phyloP scores from a whole-genome alignment of 495 filamentous ascomycete species.

The Paragyromitra xinjiangensis region DNA sequence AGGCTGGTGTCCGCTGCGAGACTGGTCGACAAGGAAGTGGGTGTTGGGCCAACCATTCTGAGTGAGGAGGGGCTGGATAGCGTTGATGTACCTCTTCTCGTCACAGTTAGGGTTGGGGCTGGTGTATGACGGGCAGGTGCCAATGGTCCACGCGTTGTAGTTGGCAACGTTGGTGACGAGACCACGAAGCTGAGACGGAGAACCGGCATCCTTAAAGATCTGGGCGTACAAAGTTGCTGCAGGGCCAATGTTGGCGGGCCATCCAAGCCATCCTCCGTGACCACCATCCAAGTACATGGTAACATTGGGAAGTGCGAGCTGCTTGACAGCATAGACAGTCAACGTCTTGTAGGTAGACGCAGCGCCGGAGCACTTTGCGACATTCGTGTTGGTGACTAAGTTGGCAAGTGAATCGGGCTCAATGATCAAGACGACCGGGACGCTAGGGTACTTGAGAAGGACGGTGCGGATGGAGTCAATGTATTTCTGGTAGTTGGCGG shows the following conservation, averaged over 20 bases:
- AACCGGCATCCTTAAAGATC: slow-evolving; percentile 72
- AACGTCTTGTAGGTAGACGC: slow-evolving; percentile 72
- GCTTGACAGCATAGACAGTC: slow-evolving; percentile 74
- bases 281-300: slow-evolving; percentile 85
- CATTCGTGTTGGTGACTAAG: slow-evolving; percentile 76
- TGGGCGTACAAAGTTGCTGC: slow-evolving; percentile 73
- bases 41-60: slow-evolving; percentile 67
- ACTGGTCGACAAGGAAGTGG: slow-evolving; percentile 76
- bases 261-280: slow-evolving; percentile 80
- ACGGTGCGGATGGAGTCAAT: slow-evolving; percentile 66
- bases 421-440: slow-evolving; percentile 66
- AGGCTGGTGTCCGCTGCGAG: slow-evolving; percentile 71
- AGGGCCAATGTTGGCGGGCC: slow-evolving; percentile 77
- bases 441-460: slow-evolving; percentile 66
- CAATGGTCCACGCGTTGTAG: slow-evolving; percentile 71
- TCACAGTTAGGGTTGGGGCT: slow-evolving; percentile 64
- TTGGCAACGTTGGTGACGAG: slow-evolving; percentile 81
- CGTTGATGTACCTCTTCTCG: slow-evolving; percentile 76
- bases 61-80: slow-evolving; percentile 70
- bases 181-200: slow-evolving; percentile 73
- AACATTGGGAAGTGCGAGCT: slow-evolving; percentile 79
- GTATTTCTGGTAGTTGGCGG: slow-evolving; percentile 44
- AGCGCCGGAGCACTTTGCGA: slow-evolving; percentile 71
- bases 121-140: slow-evolving; percentile 64
- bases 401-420: slow-evolving; percentile 85